Evolutionary conservation across 208 protist species (phyloP).

Genomic region (Leishmania martiniquensis): DNA sequence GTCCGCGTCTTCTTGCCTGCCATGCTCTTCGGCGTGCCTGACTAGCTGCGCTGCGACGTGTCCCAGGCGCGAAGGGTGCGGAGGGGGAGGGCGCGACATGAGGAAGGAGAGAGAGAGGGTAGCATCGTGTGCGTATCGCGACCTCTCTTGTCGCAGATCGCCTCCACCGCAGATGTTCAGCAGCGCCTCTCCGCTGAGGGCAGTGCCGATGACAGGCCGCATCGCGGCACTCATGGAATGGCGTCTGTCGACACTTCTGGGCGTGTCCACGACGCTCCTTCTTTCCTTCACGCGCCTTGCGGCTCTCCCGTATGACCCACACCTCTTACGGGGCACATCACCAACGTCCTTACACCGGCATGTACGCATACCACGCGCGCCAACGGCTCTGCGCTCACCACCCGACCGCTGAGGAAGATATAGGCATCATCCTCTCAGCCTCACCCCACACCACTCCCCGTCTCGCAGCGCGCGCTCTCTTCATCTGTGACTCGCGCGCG

Average conservation of each 20-base stretch:
- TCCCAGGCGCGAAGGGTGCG: neutral
- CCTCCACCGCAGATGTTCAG: neutral
- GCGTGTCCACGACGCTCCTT: neutral
- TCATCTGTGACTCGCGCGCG: neutral
- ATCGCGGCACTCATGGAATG: no score
- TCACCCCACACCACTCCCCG: no score
- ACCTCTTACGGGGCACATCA: neutral
- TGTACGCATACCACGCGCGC: neutral
- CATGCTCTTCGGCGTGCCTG: neutral
- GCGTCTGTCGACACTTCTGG: no score
- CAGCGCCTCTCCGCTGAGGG: neutral
- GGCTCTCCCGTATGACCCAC: neutral
- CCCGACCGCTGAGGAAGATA: neutral
- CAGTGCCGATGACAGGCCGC: no score
- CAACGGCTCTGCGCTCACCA: neutral
- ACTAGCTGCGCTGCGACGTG: neutral
- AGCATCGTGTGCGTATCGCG: neutral
- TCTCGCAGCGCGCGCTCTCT: conserved; percentile 1
- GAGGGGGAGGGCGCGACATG: neutral
- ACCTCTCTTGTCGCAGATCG: neutral
- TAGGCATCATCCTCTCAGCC: neutral
- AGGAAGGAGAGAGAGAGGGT: neutral
- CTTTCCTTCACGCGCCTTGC: neutral
- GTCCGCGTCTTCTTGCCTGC: neutral
- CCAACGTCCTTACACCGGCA: neutral